Evolutionary conservation across 1,139 yeast genomes (phyloP).

Genomic region (Protomyces macrosporus): DNA sequence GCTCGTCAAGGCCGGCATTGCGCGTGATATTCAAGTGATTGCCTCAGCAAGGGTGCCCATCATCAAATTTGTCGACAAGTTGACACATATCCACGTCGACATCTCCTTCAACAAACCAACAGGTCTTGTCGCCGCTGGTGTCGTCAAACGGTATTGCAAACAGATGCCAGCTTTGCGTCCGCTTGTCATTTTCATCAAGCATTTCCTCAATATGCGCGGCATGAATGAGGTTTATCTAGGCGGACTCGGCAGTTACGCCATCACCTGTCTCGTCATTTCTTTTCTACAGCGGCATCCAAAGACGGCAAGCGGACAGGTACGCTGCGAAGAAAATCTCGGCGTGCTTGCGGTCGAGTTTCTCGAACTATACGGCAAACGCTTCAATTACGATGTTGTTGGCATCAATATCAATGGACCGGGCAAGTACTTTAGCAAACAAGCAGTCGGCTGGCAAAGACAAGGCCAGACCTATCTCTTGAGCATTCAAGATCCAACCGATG

Average conservation of each 20-base stretch:
- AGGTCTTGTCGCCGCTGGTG: constrained; percentile 79
- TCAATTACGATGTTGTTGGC: constrained; percentile 77
- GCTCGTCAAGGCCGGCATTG: constrained; percentile 58
- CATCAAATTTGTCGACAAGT: constrained; percentile 78
- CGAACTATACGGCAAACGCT: constrained; percentile 89
- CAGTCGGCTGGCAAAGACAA: constrained; percentile 43
- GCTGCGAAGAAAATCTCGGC: constrained; percentile 73
- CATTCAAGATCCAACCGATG: constrained; percentile 87
- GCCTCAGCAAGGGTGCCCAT: constrained; percentile 94
- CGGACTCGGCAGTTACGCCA: constrained; percentile 92
- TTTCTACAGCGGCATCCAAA: constrained; percentile 78
- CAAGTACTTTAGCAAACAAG: constrained; percentile 52
- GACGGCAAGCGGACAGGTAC: constrained; percentile 59
- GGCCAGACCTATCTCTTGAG: constrained; percentile 63
- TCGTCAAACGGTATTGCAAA: constrained; percentile 69
- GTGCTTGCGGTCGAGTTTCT: constrained; percentile 85
- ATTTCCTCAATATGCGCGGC: constrained; percentile 71
- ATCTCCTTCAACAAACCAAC: constrained; percentile 84
- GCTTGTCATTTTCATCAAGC: constrained; percentile 77
- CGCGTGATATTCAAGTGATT: constrained; percentile 74
- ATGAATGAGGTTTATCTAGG: constrained; percentile 93
- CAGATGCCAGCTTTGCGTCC: constrained; percentile 79
- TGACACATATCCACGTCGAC: constrained; percentile 72
- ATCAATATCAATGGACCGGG: constrained; percentile 50
- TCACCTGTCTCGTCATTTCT: constrained; percentile 79